Conservation (phyloP, 306 rosid genomes). For the Trifolium fragiferum region DNA sequence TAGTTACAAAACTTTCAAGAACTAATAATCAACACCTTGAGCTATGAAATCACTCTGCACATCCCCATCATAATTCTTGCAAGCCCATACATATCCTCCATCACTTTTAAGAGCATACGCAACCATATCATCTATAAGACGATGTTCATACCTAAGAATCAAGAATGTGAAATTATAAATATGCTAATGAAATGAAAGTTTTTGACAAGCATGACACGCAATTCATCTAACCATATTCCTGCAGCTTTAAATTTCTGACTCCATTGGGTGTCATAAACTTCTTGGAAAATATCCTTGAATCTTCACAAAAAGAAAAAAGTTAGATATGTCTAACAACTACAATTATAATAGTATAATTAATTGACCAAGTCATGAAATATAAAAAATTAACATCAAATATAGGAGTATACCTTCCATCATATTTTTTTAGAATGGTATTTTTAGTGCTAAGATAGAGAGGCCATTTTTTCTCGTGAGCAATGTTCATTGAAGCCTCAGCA, state of each 20-base stretch:
- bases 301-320: constrained; percentile 55
- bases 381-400: constrained; percentile 22
- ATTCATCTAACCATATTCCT: constrained; percentile 80
- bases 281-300: constrained; percentile 98
- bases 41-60: constrained; percentile 99
- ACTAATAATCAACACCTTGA: constrained; percentile 64
- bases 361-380: constrained; percentile 20
- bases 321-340: constrained; percentile 16
- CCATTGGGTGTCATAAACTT: constrained; percentile 83
- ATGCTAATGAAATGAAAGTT: not conserved
- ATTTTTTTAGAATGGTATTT: constrained; percentile 93
- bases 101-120: constrained; percentile 96
- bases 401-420: constrained; percentile 90
- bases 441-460: constrained; percentile 98
- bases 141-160: constrained; percentile 89
- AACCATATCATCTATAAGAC: constrained; percentile 99
- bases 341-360: constrained; percentile 14
- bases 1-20: constrained; percentile 32
- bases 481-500: constrained; percentile 93
- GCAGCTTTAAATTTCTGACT: constrained; percentile 85
- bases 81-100: constrained; percentile 99
- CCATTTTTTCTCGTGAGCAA: constrained; percentile 91
- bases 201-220: constrained; percentile 34
- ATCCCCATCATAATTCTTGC: constrained; percentile 99
- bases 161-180: constrained; percentile 38